Conservation (phyloP, 306 rosid genomes). For the Sophora flavescens region DNA sequence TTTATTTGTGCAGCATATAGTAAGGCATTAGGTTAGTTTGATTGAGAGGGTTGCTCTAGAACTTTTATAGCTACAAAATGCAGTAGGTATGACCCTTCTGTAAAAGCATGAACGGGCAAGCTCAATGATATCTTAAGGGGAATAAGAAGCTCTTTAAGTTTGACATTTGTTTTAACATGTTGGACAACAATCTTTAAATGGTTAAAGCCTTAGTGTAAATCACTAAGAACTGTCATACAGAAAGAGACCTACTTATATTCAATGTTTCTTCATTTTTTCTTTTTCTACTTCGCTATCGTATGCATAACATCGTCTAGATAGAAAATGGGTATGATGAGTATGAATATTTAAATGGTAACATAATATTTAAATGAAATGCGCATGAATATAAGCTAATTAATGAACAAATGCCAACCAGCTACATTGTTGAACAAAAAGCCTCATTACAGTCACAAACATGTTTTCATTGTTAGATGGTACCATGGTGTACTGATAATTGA, state of each 20-base stretch:
- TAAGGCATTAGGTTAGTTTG: slow-evolving; percentile 11
- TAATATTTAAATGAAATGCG: too few species aligned
- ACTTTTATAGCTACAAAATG: background rate
- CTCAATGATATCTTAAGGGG: background rate
- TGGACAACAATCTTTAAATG: background rate
- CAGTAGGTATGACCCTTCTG: background rate
- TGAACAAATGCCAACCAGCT: too few species aligned
- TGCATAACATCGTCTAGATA: background rate
- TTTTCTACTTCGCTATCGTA: background rate
- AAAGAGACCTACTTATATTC: background rate
- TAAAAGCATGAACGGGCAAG: background rate
- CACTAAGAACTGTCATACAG: background rate
- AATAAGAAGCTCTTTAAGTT: background rate
- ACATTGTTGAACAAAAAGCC: too few species aligned
- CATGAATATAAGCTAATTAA: too few species aligned
- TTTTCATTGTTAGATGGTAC: too few species aligned
- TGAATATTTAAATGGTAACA: background rate
- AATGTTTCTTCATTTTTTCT: background rate
- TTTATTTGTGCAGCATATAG: slow-evolving; percentile 10
- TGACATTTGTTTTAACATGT: background rate
- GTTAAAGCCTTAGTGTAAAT: background rate
- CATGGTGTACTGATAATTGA: too few species aligned
- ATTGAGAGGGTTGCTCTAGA: background rate
- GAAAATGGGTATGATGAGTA: background rate
- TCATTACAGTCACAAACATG: too few species aligned